Conservation (phyloP, 345 rosid genomes). For the Turnera subulata region DNA sequence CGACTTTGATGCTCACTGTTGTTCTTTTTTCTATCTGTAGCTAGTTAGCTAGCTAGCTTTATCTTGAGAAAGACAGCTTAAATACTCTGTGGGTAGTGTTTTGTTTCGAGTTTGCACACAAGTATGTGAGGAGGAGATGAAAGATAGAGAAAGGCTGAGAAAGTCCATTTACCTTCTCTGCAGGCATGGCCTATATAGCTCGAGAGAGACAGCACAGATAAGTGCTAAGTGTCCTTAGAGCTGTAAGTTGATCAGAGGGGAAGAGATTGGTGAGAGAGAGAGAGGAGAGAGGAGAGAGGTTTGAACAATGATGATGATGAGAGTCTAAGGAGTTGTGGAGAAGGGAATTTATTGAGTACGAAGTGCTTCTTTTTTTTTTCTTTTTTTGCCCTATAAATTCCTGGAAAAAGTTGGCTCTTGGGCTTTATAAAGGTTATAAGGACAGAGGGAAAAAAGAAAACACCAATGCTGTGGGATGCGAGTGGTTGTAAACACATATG, state of each 20-base stretch:
- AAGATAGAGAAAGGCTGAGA: conserved; percentile 4
- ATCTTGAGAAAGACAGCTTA: conserved; percentile 18
- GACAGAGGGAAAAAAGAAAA: conserved; percentile 9
- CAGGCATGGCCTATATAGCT: conserved; percentile 29
- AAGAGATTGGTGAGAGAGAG: conserved; percentile 2
- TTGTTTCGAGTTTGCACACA: not conserved
- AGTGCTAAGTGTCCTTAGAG: not conserved
- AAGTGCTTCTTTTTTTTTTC: conserved; percentile 25
- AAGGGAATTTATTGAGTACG: conserved; percentile 30
- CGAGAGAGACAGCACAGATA: not conserved
- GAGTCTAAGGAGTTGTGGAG: conserved; percentile 12
- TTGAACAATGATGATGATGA: conserved; percentile 11
- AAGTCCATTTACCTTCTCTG: not conserved
- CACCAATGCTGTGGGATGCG: conserved; percentile 23
- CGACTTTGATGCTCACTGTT: not conserved
- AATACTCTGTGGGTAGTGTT: not conserved
- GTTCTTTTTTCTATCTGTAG: not conserved
- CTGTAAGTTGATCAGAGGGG: not conserved
- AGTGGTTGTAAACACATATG: conserved; percentile 28
- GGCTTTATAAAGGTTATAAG: not conserved
- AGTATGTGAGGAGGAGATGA: not conserved
- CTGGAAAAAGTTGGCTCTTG: not conserved
- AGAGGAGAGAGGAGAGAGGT: conserved; percentile 6
- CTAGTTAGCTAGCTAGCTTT: not conserved
- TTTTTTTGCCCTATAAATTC: not conserved